Percentiles rank a stretch among this genome's conserved stretches.
Conservation (phyloP, 1,139 yeast genomes). For the Saccharomycopsis crataegensis region DNA sequence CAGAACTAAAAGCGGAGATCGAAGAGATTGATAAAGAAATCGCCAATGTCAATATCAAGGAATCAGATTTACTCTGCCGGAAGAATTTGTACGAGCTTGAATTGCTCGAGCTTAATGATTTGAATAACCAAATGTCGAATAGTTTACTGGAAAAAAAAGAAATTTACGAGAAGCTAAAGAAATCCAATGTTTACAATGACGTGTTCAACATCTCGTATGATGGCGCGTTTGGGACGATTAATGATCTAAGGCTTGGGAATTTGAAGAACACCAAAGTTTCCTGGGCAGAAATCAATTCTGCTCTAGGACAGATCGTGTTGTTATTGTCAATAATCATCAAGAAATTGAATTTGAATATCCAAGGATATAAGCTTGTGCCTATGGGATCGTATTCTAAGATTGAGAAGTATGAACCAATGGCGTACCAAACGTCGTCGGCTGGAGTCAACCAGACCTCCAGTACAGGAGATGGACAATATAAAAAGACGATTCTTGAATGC, state of each 20-base stretch:
- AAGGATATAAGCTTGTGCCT: conserved; percentile 63
- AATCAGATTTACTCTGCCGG: conserved; percentile 27
- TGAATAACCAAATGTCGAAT: conserved; percentile 34
- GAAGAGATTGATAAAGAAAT: conserved; percentile 30
- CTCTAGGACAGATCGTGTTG: conserved; percentile 77
- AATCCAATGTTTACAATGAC: conserved; percentile 72
- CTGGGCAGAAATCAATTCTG: conserved; percentile 92
- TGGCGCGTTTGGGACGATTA: conserved; percentile 81
- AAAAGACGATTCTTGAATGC: conserved; percentile 36
- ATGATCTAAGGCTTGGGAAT: conserved; percentile 73
- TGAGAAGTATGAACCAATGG: conserved; percentile 41
- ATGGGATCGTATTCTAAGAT: conserved; percentile 81
- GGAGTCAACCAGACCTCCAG: conserved; percentile 1
- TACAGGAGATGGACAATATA: conserved; percentile 20
- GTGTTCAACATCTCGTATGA: conserved; percentile 78
- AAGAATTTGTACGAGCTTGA: conserved; percentile 42
- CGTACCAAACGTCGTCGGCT: background rate
- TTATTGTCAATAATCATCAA: conserved; percentile 58
- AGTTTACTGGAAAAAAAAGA: conserved; percentile 8
- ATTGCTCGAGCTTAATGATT: conserved; percentile 29
- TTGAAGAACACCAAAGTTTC: conserved; percentile 52
- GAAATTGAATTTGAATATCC: conserved; percentile 47
- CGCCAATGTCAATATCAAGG: conserved; percentile 30
- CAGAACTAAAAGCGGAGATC: conserved; percentile 31
- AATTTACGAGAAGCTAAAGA: conserved; percentile 49